Evolutionary conservation across 1,139 yeast genomes (phyloP), one percentile per base, ranked within the genome.

Genomic region (Geotrichum histeridarum): DNA sequence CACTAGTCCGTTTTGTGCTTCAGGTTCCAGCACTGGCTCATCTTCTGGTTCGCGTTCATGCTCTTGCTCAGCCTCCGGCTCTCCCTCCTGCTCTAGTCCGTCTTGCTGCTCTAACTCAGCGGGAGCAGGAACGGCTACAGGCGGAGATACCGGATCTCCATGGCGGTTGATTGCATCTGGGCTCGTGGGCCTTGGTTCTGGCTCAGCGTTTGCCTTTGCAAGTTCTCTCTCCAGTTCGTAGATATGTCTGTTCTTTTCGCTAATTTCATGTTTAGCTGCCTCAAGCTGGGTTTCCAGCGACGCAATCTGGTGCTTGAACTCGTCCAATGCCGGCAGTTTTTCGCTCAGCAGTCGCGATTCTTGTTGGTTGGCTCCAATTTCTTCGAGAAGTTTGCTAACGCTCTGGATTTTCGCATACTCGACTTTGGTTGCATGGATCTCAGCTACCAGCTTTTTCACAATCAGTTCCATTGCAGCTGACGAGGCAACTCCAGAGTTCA

Each of bases 401-500:
- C 78, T 72, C 51, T 70, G 68, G 48, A 79, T 60, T 60, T 77
- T 78, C 51, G 75, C 69, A 36, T 70, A 70, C 59, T 78, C 80
- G 41, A 74, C 67, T 53, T 70, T 72, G 39, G 77, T 79, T 31
- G 72, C 65, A 22, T 78, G 77, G 12, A 79, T 67, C 58, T 79
- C 81, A n/a, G 72, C 67, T 17, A 78, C 73, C 52, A 79, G 65
- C 15, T 72, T 64, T 58, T 75, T 75, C 36, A 79, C 73, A 0
- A 80, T 73, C 30, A 68, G 69, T 48, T 77, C 85, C 52, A 85
- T 70, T 44, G 77, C 77, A 3, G 80, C 73, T 43, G 84, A 75
- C 43, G 80, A 77, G 2, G 82, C 77, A 30, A 83, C 77, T 35
- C 83, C 81, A 30, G 84, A 79, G 64, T 82, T 83, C 61, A 79